These are phyloP conservation scores for Scytalidium lignicola DNA, from an alignment of 2,329 filamentous ascomycete genomes.

Conservation along the genomic window DNA sequence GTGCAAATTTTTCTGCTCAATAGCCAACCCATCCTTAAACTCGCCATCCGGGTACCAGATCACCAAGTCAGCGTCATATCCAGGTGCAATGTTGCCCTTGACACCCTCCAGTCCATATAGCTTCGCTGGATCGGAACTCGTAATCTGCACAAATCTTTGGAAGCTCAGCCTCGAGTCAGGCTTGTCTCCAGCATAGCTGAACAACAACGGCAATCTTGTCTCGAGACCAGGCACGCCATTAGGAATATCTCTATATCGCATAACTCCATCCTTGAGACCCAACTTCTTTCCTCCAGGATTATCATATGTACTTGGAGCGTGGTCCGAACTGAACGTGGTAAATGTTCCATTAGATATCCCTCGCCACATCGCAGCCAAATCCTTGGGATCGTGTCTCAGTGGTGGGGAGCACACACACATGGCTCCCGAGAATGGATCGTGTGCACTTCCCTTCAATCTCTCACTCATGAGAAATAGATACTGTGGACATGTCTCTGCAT, in stretches of 20 bases:
- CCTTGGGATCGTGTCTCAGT: slow-evolving; percentile 39
- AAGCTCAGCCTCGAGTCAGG: slow-evolving; percentile 11
- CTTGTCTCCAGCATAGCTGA: slow-evolving; percentile 11
- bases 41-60: slow-evolving; percentile 18
- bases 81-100: slow-evolving; percentile 19
- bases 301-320: slow-evolving; percentile 16
- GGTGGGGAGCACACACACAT: slow-evolving; percentile 51
- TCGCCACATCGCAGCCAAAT: slow-evolving; percentile 46
- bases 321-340: slow-evolving; percentile 42
- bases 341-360: slow-evolving; percentile 50
- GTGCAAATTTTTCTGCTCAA: slow-evolving; percentile 16
- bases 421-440: slow-evolving; percentile 41
- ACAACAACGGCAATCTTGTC: slow-evolving; percentile 16
- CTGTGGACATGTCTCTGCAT: slow-evolving; percentile 54
- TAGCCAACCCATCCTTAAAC: slow-evolving; percentile 6
- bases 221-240: slow-evolving; percentile 20
- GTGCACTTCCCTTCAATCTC: slow-evolving; percentile 34
- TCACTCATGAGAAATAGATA: slow-evolving; percentile 51
- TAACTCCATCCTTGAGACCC: slow-evolving; percentile 13
- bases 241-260: slow-evolving; percentile 18
- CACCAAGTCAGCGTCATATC: slow-evolving; percentile 19
- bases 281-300: slow-evolving; percentile 17
- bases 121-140: slow-evolving; percentile 16
- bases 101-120: slow-evolving; percentile 16
- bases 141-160: slow-evolving; percentile 18